Evolutionary conservation across 2,329 filamentous ascomycete species (phyloP), one percentile per base, ranked within the genome.

Genomic region (Acarospora socialis): DNA sequence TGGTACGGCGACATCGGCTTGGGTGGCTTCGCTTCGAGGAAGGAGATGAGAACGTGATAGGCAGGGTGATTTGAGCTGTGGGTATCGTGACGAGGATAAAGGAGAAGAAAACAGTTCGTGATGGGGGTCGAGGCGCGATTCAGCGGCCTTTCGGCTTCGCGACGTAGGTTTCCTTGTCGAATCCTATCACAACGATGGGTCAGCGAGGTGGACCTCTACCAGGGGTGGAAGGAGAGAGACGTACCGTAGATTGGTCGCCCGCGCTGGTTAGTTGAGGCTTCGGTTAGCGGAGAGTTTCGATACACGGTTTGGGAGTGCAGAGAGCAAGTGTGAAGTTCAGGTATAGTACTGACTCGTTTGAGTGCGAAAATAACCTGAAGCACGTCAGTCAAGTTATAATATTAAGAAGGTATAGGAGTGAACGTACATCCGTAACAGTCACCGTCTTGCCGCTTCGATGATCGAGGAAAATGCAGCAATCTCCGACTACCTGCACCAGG

Each of bases 41-140:
- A 59, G 40, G 70, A 59, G 33, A 61, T 59, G 24, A 73, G 70
- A 13, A 80, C 73, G 6, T 67, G 57, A 50, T 82, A 76, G 39
- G 78, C 73, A 61, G 90, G 83, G 56, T 92, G 78, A 21, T 81
- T 80, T 30, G 92, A 70, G 36, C 77, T 82, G 55, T 87, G 81
- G 38, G 82, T 77, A 22, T n/a, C n/a, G 92, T 66, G 13, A 92
- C 69, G 40, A 70, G 69, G 31, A 92, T 63, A 12, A 77, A 76
- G 34, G 73, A 66, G 40, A 73, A 57, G 49, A 77, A 73, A 51
- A 84, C 77, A 22, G 21, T 24, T 13, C 4, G 16, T 10, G 16
- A 3, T 15, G 23, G 6, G 7, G 23, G 4, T 7, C 12, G 23
- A 25, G 4, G 23, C 4, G 16, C 12, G 23, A 6, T 3, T 10